These are phyloP conservation scores for Harringtonia aguacate DNA, from an alignment of 2,329 filamentous ascomycete species.

Conservation along the genomic window DNA sequence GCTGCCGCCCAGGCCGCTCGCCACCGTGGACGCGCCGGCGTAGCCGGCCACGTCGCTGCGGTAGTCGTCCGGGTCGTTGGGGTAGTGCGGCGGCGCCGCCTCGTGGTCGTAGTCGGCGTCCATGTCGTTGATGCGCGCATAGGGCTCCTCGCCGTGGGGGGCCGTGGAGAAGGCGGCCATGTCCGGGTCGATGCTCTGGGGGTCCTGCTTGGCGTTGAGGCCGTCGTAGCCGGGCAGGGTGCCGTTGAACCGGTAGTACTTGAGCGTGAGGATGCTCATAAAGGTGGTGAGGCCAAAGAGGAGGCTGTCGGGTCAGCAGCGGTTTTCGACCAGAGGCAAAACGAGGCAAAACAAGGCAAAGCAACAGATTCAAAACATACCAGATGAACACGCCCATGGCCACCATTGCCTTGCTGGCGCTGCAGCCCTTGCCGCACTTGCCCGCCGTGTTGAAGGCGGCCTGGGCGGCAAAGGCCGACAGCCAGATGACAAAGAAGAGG, in stretches of 20 bases:
- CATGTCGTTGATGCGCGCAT: constrained; percentile 46
- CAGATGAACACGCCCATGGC: constrained; percentile 51
- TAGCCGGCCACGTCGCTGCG: constrained; percentile 8
- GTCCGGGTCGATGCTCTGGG: constrained; percentile 52
- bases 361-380: constrained; percentile 28
- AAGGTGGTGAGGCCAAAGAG: constrained; percentile 42
- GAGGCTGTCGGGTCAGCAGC: constrained; percentile 29
- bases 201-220: constrained; percentile 20
- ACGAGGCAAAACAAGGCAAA: not conserved
- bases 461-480: constrained; percentile 56
- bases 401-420: constrained; percentile 52
- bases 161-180: constrained; percentile 60
- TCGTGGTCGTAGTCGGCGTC: constrained; percentile 37
- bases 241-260: constrained; percentile 52
- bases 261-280: constrained; percentile 48
- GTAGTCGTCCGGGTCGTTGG: constrained; percentile 14
- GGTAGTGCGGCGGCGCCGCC: constrained; percentile 29
- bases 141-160: constrained; percentile 55
- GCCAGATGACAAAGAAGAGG: constrained; percentile 51
- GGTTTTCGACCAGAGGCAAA: not conserved
- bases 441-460: constrained; percentile 50
- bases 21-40: too few species aligned
- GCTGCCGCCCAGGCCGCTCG: constrained; percentile 2
- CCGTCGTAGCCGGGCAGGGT: constrained; percentile 51
- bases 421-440: constrained; percentile 44